Percentiles rank a stretch among this genome's conserved stretches.
These are phyloP conservation scores for Vinca major DNA, from an alignment of 305 asterid genomes.

Conservation along the genomic window DNA sequence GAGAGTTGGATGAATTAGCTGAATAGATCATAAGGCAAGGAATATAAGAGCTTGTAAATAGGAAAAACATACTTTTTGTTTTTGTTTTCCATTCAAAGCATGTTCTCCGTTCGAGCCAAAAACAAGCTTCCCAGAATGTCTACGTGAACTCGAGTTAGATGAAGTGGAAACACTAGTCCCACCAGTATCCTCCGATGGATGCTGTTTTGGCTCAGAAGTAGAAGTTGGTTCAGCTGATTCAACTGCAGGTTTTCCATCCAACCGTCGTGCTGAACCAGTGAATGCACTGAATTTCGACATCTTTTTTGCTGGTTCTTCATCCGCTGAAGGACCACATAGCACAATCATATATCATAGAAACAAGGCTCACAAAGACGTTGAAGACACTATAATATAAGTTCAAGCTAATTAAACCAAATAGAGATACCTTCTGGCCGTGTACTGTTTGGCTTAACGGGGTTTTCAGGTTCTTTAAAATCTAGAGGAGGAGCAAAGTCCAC, in stretches of 20 bases:
- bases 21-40: background rate
- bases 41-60: background rate
- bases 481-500: conserved; percentile 34
- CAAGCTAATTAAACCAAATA: background rate
- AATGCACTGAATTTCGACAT: conserved; percentile 33
- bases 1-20: too few species aligned
- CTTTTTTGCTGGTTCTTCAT: conserved; percentile 23
- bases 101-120: conserved; percentile 26
- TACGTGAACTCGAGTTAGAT: conserved; percentile 12
- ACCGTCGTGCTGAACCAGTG: conserved; percentile 30
- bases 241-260: conserved; percentile 31
- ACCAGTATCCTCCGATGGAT: conserved; percentile 11
- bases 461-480: conserved; percentile 33
- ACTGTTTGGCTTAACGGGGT: conserved; percentile 17
- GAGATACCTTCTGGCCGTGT: conserved; percentile 22
- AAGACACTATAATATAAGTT: background rate
- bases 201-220: conserved; percentile 19
- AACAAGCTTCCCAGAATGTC: conserved; percentile 32
- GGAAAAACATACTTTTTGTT: conserved; percentile 13
- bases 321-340: conserved; percentile 10
- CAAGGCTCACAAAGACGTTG: background rate
- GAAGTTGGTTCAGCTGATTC: conserved; percentile 20
- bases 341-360: conserved; percentile 4
- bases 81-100: conserved; percentile 8
- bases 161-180: conserved; percentile 6